phyloP scores from a whole-genome alignment of 1,284 basidiomycete genomes.

The Dichomitus squalens region DNA sequence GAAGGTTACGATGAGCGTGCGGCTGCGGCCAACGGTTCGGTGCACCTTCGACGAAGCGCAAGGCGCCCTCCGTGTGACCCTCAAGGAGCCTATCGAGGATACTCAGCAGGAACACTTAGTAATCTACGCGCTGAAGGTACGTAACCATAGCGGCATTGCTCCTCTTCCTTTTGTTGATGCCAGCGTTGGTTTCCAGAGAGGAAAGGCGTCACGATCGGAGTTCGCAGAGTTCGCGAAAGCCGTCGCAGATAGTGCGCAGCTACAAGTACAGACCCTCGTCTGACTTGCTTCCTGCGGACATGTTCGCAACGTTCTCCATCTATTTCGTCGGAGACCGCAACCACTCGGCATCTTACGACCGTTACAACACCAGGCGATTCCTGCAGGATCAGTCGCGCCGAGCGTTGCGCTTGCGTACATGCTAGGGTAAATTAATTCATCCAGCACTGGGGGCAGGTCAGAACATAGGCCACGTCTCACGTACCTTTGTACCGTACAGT shows the following conservation, averaged over 20 bases:
- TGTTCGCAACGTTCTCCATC: not conserved
- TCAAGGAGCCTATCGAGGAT: slow-evolving; percentile 47
- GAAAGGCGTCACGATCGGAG: slow-evolving; percentile 29
- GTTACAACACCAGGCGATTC: not conserved
- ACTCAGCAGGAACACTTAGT: slow-evolving; percentile 30
- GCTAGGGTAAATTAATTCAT: not conserved
- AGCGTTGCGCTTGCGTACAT: not conserved
- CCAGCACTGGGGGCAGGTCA: no score
- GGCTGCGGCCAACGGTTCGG: slow-evolving; percentile 51
- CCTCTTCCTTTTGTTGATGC: not conserved
- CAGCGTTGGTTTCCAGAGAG: slow-evolving; percentile 19
- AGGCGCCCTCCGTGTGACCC: slow-evolving; percentile 53
- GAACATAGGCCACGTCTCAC: not conserved
- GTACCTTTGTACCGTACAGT: not conserved
- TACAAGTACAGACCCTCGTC: slow-evolving; percentile 5
- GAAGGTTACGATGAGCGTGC: slow-evolving; percentile 68
- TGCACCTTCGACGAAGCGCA: slow-evolving; percentile 60
- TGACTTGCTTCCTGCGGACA: not conserved
- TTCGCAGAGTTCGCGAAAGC: slow-evolving; percentile 28
- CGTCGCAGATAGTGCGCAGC: slow-evolving; percentile 19
- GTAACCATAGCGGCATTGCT: slow-evolving; percentile 4
- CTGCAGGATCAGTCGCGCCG: not conserved
- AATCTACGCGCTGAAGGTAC: slow-evolving; percentile 45
- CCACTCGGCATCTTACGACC: not conserved
- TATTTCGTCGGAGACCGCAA: not conserved